Percentiles rank a stretch among this genome's conserved stretches.
Evolutionary conservation across 306 rosid genomes (phyloP).

Genomic region (Sophora flavescens): DNA sequence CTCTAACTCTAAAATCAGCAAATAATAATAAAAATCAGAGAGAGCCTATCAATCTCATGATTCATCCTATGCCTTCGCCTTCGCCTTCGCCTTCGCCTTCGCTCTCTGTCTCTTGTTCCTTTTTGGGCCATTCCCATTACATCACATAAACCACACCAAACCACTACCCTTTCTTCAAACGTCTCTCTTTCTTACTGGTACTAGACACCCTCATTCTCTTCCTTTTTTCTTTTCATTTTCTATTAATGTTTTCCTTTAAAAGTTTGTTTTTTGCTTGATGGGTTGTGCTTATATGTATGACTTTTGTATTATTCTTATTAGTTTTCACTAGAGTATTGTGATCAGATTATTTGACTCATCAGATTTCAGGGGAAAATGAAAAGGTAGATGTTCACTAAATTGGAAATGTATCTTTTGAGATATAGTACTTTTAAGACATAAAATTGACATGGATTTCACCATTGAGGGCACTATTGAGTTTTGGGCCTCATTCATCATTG

Average conservation of each 20-base stretch:
- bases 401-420: not conserved
- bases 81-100: not conserved
- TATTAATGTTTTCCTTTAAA: not conserved
- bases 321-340: not conserved
- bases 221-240: not conserved
- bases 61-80: not conserved
- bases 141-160: not conserved
- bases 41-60: not conserved
- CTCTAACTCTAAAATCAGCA: not conserved
- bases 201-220: slow-evolving; percentile 29
- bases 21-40: too few relatives aligned
- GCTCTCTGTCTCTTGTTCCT: not conserved
- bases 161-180: not conserved
- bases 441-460: slow-evolving; percentile 19
- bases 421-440: not conserved
- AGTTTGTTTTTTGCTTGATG: not conserved
- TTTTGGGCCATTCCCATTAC: not conserved
- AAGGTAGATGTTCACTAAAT: not conserved
- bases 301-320: not conserved
- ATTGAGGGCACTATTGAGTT: slow-evolving; percentile 23
- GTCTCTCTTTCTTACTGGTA: slow-evolving; percentile 40
- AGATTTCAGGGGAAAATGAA: slow-evolving; percentile 1
- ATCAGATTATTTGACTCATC: not conserved
- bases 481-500: slow-evolving; percentile 26
- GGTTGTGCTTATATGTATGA: not conserved